Conservation (phyloP, 2,329 filamentous ascomycete species). For the Alternaria tenuissima region DNA sequence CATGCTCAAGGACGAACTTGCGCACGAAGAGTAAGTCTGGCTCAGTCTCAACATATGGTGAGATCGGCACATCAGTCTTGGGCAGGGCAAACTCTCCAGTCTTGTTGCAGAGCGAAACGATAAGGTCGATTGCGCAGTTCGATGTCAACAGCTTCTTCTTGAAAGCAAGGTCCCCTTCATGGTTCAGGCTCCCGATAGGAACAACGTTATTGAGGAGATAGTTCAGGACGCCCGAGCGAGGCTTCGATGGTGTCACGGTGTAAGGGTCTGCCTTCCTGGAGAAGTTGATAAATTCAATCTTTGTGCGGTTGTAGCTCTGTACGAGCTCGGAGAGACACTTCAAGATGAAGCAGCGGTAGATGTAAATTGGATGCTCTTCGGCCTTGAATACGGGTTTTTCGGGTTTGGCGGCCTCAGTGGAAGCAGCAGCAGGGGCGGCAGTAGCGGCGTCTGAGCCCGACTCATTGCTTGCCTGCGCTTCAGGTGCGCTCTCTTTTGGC, state of each 20-base stretch:
- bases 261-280: conserved; percentile 88
- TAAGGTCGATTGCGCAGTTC: conserved; percentile 81
- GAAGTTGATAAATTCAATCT: conserved; percentile 99
- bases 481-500: conserved; percentile 54
- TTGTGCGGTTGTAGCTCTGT: conserved; percentile 90
- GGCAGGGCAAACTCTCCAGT: conserved; percentile 78
- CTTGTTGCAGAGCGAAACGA: conserved; percentile 87
- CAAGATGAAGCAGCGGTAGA: conserved; percentile 94
- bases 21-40: conserved; percentile 89
- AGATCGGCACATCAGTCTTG: conserved; percentile 48
- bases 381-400: conserved; percentile 83
- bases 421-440: conserved; percentile 10
- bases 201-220: conserved; percentile 87
- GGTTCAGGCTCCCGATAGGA: conserved; percentile 70
- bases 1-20: conserved; percentile 92
- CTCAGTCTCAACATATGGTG: conserved; percentile 72
- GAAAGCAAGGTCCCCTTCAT: conserved; percentile 75
- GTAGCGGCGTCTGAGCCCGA: conserved; percentile 13
- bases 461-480: conserved; percentile 15
- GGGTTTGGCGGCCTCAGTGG: conserved; percentile 50
- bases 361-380: conserved; percentile 93
- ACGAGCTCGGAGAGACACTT: conserved; percentile 91
- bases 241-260: conserved; percentile 89
- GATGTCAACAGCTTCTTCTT: conserved; percentile 90
- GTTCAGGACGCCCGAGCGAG: conserved; percentile 89